Conservation (phyloP, 148 eudicot genomes). For the Persicaria tinctoria region DNA sequence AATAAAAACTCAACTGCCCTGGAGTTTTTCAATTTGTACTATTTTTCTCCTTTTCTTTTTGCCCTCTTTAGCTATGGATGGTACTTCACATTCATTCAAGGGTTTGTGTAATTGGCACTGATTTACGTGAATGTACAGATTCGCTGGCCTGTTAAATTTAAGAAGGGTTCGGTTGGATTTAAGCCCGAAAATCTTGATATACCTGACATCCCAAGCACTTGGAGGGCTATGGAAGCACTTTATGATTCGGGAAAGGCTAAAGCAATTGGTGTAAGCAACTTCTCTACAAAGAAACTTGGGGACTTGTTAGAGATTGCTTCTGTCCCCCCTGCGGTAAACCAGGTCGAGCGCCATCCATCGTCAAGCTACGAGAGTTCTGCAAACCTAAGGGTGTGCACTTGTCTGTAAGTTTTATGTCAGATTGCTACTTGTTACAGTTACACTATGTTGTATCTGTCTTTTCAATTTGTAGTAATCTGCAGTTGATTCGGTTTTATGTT, state of each 20-base stretch:
- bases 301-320: slow-evolving; percentile 48
- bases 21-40: not conserved
- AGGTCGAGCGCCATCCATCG: slow-evolving; percentile 65
- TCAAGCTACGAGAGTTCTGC: slow-evolving; percentile 46
- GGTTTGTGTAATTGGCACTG: slow-evolving; percentile 71
- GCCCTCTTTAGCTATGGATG: slow-evolving; percentile 67
- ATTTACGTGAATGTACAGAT: slow-evolving; percentile 51
- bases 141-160: too few relatives aligned
- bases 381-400: slow-evolving; percentile 59
- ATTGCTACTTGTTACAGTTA: not conserved
- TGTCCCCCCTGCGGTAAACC: slow-evolving; percentile 69
- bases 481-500: not conserved
- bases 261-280: too few relatives aligned
- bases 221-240: too few relatives aligned
- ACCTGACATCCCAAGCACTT: too few relatives aligned
- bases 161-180: too few relatives aligned
- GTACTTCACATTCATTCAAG: slow-evolving; percentile 97
- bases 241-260: too few relatives aligned
- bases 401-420: slow-evolving; percentile 36
- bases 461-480: not conserved
- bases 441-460: not conserved
- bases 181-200: too few relatives aligned
- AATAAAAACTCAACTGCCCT: not conserved
- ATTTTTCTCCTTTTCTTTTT: slow-evolving; percentile 2
- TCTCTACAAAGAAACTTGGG: slow-evolving; percentile 50